Percentiles rank a stretch among this genome's conserved stretches.
These are phyloP conservation scores for Hebeloma cylindrosporum DNA, from an alignment of 768 basidiomycete genomes.

Conservation along the genomic window DNA sequence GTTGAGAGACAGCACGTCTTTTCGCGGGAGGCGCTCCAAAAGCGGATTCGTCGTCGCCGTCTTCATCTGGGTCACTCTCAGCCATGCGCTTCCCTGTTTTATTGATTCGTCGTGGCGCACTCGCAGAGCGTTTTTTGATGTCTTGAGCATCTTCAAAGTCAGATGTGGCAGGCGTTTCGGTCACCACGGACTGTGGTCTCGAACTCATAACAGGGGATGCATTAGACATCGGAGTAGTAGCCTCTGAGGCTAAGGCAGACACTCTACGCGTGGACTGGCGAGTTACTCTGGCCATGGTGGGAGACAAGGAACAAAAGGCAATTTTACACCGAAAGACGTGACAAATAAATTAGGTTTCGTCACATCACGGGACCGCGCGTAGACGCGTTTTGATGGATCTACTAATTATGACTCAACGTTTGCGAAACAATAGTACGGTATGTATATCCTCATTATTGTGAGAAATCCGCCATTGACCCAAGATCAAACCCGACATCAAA, in stretches of 20 bases:
- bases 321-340: constrained; percentile 24
- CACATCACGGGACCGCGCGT: constrained; percentile 33
- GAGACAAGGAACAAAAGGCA: constrained; percentile 21
- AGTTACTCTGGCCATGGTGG: constrained; percentile 34
- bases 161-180: constrained; percentile 58
- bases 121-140: constrained; percentile 20
- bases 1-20: constrained; percentile 34
- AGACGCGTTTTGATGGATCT: not conserved
- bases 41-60: constrained; percentile 23
- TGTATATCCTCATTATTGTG: not conserved
- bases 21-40: constrained; percentile 30
- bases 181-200: constrained; percentile 38
- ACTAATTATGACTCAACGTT: not conserved
- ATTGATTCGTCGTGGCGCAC: constrained; percentile 18
- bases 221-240: constrained; percentile 41
- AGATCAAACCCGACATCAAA: constrained; percentile 5
- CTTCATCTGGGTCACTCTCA: constrained; percentile 22
- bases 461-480: not conserved
- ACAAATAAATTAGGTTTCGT: constrained; percentile 30
- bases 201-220: constrained; percentile 54
- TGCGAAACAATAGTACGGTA: not conserved
- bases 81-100: constrained; percentile 24
- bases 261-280: constrained; percentile 31
- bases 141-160: constrained; percentile 33
- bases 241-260: constrained; percentile 29